Conservation (phyloP, 805 yeast genomes). For the Pachysolen tannophilus region DNA sequence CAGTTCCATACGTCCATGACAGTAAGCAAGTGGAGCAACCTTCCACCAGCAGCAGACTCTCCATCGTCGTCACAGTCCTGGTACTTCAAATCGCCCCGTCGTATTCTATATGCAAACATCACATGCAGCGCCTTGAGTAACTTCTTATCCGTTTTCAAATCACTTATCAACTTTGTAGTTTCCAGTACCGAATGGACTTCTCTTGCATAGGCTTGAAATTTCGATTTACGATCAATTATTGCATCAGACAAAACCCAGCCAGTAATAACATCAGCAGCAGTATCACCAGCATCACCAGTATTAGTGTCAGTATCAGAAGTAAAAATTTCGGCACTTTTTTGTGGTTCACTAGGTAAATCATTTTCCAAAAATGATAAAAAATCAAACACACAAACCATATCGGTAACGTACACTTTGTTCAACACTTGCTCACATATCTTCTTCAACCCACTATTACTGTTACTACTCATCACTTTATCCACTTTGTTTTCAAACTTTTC, state of each 20-base stretch:
- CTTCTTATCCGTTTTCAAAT: constrained; percentile 55
- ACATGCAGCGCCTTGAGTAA: constrained; percentile 66
- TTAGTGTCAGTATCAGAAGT: constrained; percentile 4
- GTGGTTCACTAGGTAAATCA: constrained; percentile 15
- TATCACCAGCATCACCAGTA: constrained; percentile 1
- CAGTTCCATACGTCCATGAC: constrained; percentile 76
- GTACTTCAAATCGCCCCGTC: constrained; percentile 36
- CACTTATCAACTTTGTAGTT: constrained; percentile 43
- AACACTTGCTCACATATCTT: constrained; percentile 42
- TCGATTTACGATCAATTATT: constrained; percentile 74
- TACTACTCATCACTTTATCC: constrained; percentile 26
- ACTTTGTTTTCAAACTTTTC: constrained; percentile 23
- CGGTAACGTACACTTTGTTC: constrained; percentile 43
- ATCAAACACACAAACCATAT: constrained; percentile 75
- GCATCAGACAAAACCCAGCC: constrained; percentile 80
- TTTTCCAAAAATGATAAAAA: constrained; percentile 50
- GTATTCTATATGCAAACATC: constrained; percentile 83
- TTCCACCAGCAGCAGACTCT: constrained; percentile 90
- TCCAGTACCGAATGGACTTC: constrained; percentile 59
- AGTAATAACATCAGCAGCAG: constrained; percentile 23
- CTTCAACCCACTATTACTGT: constrained; percentile 42
- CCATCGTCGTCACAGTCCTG: constrained; percentile 98
- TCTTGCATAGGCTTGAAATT: constrained; percentile 72
- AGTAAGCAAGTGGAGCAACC: constrained; percentile 71
- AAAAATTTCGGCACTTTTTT: constrained; percentile 13